Evolutionary conservation across 2,329 filamentous ascomycete genomes (phyloP).

Genomic region (Microdochium nivale): DNA sequence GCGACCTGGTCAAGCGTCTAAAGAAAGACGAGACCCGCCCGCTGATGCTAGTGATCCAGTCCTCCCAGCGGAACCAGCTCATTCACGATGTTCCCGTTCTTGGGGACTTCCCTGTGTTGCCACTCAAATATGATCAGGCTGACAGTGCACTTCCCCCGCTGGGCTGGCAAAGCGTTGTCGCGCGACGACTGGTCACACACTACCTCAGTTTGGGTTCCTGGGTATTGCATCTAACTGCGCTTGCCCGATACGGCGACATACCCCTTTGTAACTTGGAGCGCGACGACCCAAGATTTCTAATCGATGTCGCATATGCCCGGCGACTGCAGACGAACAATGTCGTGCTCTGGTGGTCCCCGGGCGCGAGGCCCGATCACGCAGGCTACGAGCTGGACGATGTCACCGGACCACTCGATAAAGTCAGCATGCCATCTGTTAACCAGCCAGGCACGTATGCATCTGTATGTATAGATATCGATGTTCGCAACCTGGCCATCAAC

Average conservation of each 20-base stretch:
- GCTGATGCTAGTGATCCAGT: conserved; percentile 81
- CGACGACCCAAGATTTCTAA: conserved; percentile 89
- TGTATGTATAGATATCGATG: conserved; percentile 89
- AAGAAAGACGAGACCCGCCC: conserved; percentile 75
- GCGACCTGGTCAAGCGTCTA: conserved; percentile 84
- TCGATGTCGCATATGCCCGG: conserved; percentile 90
- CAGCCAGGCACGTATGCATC: conserved; percentile 90
- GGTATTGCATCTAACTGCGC: conserved; percentile 78
- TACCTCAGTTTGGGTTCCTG: conserved; percentile 91
- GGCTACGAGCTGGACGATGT: conserved; percentile 93
- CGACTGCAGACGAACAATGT: conserved; percentile 85
- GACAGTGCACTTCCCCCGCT: conserved; percentile 86
- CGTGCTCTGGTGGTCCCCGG: conserved; percentile 92
- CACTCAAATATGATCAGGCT: conserved; percentile 70
- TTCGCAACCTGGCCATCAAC: conserved; percentile 94
- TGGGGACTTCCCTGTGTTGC: conserved; percentile 74
- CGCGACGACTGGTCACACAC: conserved; percentile 76
- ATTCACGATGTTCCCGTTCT: conserved; percentile 79
- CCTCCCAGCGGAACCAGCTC: conserved; percentile 71
- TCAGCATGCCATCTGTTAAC: conserved; percentile 89
- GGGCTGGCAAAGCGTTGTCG: conserved; percentile 87
- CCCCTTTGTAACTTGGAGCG: conserved; percentile 92
- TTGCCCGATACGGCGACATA: conserved; percentile 87
- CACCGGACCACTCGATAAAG: conserved; percentile 69
- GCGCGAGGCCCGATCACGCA: conserved; percentile 84